Evolutionary conservation across 495 filamentous ascomycete species (phyloP).

Genomic region (Hamigera avellanea): DNA sequence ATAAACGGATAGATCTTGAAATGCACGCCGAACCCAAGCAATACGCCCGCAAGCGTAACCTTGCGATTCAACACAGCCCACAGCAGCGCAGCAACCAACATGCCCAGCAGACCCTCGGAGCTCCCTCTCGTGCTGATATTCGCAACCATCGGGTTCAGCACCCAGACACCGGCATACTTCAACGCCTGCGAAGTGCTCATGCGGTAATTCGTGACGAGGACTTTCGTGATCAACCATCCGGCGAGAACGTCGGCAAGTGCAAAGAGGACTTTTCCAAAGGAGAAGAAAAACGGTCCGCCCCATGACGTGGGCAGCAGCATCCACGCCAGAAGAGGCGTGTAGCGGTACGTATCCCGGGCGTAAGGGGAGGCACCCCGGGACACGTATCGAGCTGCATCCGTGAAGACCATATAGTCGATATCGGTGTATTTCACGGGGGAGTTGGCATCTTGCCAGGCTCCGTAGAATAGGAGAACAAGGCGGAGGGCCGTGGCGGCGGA

Average conservation of each 20-base stretch:
- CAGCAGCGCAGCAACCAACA: constrained; percentile 67
- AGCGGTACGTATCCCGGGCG: constrained; percentile 84
- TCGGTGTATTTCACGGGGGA: constrained; percentile 94
- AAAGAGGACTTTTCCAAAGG: constrained; percentile 82
- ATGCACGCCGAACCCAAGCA: constrained; percentile 80
- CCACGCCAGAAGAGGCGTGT: constrained; percentile 90
- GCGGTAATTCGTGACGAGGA: constrained; percentile 34
- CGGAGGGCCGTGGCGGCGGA: constrained; percentile 57
- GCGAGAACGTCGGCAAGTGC: constrained; percentile 72
- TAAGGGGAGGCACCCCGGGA: constrained; percentile 61
- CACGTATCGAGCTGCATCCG: constrained; percentile 81
- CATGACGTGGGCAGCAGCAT: constrained; percentile 72
- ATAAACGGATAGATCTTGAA: constrained; percentile 99
- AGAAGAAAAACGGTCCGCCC: constrained; percentile 44
- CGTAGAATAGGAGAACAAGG: constrained; percentile 64
- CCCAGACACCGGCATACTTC: constrained; percentile 73
- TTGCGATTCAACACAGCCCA: constrained; percentile 59
- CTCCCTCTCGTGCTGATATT: constrained; percentile 90
- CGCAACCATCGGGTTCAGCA: constrained; percentile 96
- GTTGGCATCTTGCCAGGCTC: constrained; percentile 79
- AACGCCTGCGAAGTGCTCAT: constrained; percentile 45
- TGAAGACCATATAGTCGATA: constrained; percentile 98
- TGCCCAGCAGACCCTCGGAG: constrained; percentile 80
- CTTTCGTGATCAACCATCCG: constrained; percentile 69
- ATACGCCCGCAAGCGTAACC: constrained; percentile 53